Percentiles rank a stretch among this genome's conserved stretches.
phyloP scores from a whole-genome alignment of 306 rosid genomes.

The Cicer chorassanicum region DNA sequence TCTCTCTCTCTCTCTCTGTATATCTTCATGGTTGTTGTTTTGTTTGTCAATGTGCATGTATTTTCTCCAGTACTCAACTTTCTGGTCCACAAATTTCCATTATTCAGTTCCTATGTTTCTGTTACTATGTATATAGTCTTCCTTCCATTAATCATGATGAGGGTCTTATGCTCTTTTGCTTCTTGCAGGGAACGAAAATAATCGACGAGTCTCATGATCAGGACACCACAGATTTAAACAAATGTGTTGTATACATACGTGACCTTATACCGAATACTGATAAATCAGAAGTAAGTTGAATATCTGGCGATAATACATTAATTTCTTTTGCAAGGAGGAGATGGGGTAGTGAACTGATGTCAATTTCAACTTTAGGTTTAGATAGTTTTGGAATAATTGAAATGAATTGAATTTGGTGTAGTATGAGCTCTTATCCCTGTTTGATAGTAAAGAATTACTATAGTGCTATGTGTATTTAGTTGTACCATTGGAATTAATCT shows the following conservation, averaged over 20 bases:
- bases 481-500: conserved; percentile 4
- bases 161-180: conserved; percentile 47
- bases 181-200: conserved; percentile 76
- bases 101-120: conserved; percentile 27
- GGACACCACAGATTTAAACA: conserved; percentile 93
- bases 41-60: conserved; percentile 25
- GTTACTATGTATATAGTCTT: conserved; percentile 14
- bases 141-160: conserved; percentile 33
- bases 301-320: conserved; percentile 23
- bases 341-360: neutral
- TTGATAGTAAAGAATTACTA: conserved; percentile 22
- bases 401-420: conserved; percentile 5
- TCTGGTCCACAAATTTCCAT: conserved; percentile 29
- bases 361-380: conserved; percentile 7
- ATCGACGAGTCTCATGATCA: conserved; percentile 88
- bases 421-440: neutral
- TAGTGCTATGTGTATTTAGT: conserved; percentile 29
- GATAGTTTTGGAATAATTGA: conserved; percentile 33
- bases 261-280: conserved; percentile 55
- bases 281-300: conserved; percentile 66
- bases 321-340: conserved; percentile 24
- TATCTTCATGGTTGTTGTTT: neutral
- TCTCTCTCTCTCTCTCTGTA: conserved; percentile 36
- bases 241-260: conserved; percentile 69
- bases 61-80: conserved; percentile 27